Percentiles rank a stretch among this genome's conserved stretches.
Conservation (phyloP, 139 green algal genomes). For the Chlamydomonas asymmetrica region DNA sequence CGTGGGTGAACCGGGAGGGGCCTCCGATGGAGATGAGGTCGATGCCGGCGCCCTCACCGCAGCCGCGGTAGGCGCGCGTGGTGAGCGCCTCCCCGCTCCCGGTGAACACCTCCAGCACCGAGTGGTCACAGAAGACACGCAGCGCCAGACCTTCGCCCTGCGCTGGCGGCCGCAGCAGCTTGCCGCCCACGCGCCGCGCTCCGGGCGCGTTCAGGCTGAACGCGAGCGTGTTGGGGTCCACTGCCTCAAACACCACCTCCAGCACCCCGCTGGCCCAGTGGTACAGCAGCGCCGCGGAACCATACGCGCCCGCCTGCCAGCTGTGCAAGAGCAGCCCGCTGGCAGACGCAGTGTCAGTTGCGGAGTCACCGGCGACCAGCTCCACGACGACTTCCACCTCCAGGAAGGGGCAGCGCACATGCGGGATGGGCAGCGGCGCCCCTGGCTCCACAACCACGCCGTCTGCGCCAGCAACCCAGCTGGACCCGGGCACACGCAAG, state of each 20-base stretch:
- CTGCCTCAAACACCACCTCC: conserved; percentile 66
- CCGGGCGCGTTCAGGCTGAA: conserved; percentile 57
- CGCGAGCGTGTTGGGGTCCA: conserved; percentile 58
- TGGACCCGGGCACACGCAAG: conserved; percentile 23
- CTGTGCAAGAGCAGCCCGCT: conserved; percentile 11
- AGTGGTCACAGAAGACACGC: conserved; percentile 79
- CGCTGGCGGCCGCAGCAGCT: conserved; percentile 39
- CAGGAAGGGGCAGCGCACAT: conserved; percentile 28
- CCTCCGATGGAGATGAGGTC: conserved; percentile 70
- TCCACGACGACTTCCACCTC: conserved; percentile 35
- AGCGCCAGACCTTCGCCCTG: conserved; percentile 54
- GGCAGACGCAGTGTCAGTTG: not conserved
- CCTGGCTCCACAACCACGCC: not conserved
- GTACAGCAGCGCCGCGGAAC: conserved; percentile 74
- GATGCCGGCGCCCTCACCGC: conserved; percentile 43
- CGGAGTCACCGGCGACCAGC: not conserved
- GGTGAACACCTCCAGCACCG: conserved; percentile 70
- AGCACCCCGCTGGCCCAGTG: conserved; percentile 60
- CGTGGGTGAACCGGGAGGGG: conserved; percentile 34
- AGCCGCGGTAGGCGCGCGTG: conserved; percentile 81
- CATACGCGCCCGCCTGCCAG: conserved; percentile 69
- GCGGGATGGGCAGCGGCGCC: conserved; percentile 26
- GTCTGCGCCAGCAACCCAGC: conserved; percentile 24
- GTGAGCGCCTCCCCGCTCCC: conserved; percentile 62
- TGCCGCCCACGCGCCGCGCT: conserved; percentile 60